These are phyloP conservation scores for Entomortierella lignicola DNA, from an alignment of 192 early-diverging fungal genomes.

Conservation along the genomic window DNA sequence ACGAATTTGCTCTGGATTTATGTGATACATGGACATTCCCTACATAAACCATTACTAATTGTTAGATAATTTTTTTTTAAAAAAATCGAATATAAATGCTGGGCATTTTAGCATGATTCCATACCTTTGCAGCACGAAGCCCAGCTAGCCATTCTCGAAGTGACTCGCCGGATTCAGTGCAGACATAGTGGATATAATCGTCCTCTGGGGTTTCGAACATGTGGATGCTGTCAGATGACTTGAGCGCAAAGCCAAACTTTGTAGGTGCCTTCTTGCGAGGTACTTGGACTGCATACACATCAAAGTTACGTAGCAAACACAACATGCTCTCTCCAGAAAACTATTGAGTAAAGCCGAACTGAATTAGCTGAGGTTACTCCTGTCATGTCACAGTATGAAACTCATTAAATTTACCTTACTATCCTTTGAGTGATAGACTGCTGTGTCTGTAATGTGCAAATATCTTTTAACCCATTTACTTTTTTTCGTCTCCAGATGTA, in stretches of 20 bases:
- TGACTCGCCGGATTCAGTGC: constrained; percentile 71
- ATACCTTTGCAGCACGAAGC: constrained; percentile 77
- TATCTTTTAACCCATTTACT: constrained; percentile 88
- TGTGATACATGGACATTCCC: constrained; percentile 53
- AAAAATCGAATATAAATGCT: not conserved
- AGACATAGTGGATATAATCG: constrained; percentile 84
- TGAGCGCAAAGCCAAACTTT: constrained; percentile 84
- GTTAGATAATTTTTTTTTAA: not conserved
- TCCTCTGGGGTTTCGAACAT: constrained; percentile 87
- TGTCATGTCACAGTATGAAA: too few species aligned
- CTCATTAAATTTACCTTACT: constrained; percentile 72
- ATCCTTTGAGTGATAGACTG: constrained; percentile 76
- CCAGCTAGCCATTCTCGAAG: constrained; percentile 80
- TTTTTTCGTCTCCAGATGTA: constrained; percentile 83
- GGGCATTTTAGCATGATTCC: not conserved
- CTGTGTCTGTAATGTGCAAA: constrained; percentile 73
- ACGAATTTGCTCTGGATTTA: constrained; percentile 42
- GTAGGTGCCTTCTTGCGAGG: constrained; percentile 79
- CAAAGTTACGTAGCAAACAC: constrained; percentile 76
- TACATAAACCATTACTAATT: not conserved
- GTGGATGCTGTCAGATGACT: constrained; percentile 79
- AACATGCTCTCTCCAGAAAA: constrained; percentile 56
- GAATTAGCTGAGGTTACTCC: too few species aligned
- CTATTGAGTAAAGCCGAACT: constrained; percentile 9
- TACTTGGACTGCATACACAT: constrained; percentile 85